Evolutionary conservation across 2,329 filamentous ascomycete genomes (phyloP).

Genomic region (Aureobasidium sp.): DNA sequence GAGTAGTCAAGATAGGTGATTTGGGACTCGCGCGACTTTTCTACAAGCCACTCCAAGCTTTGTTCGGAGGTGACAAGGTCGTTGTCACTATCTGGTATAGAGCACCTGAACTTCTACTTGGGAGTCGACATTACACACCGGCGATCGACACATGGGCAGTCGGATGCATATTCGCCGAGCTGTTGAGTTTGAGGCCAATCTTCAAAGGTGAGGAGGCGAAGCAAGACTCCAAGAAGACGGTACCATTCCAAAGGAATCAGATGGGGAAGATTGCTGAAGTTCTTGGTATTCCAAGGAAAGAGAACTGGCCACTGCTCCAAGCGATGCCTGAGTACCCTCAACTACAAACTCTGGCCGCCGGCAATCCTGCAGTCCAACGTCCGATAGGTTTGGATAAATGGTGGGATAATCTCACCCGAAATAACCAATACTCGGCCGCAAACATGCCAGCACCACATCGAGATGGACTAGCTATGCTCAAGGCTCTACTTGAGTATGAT

Average conservation of each 20-base stretch:
- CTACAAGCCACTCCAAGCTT: conserved; percentile 82
- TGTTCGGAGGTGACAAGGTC: conserved; percentile 93
- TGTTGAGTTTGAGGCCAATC: conserved; percentile 82
- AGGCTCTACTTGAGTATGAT: conserved; percentile 83
- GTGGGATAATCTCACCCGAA: conserved; percentile 42
- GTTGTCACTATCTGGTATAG: conserved; percentile 99
- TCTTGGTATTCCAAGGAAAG: conserved; percentile 80
- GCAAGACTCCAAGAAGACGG: conserved; percentile 96
- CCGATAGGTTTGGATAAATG: conserved; percentile 60
- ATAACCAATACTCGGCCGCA: conserved; percentile 36
- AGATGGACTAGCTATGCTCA: conserved; percentile 60
- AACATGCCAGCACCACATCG: conserved; percentile 50
- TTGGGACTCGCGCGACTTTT: conserved; percentile 86
- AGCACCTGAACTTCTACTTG: conserved; percentile 85
- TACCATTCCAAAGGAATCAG: conserved; percentile 94
- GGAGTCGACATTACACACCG: conserved; percentile 91
- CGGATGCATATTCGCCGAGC: conserved; percentile 94
- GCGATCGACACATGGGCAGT: conserved; percentile 97
- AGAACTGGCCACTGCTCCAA: conserved; percentile 75
- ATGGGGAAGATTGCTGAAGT: conserved; percentile 99
- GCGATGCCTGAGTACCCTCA: conserved; percentile 74
- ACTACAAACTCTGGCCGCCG: conserved; percentile 30
- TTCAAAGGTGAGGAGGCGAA: conserved; percentile 99
- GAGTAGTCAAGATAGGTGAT: conserved; percentile 91
- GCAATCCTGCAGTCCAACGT: conserved; percentile 42